Conservation (phyloP, 495 filamentous ascomycete genomes). For the Wilcoxina mikolae region DNA sequence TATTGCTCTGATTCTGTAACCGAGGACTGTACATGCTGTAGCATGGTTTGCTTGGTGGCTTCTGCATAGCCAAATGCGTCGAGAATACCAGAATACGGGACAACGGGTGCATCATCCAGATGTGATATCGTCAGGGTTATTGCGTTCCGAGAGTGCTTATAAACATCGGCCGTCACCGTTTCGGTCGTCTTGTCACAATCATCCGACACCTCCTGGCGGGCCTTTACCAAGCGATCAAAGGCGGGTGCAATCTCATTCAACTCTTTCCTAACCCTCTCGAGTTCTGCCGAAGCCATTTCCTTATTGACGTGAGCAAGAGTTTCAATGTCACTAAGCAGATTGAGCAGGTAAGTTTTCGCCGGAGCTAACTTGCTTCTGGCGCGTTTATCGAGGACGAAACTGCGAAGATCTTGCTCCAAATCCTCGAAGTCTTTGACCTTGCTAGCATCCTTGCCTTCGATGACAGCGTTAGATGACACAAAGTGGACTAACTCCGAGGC, state of each 20-base stretch:
- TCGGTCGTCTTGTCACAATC: conserved; percentile 71
- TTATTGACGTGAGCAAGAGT: conserved; percentile 72
- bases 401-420: conserved; percentile 71
- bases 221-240: conserved; percentile 69
- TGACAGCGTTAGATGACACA: conserved; percentile 89
- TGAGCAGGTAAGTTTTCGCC: conserved; percentile 89
- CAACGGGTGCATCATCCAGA: conserved; percentile 59
- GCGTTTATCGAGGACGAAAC: conserved; percentile 92
- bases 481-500: conserved; percentile 88
- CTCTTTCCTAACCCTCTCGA: conserved; percentile 69
- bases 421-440: conserved; percentile 78
- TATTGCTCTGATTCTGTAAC: conserved; percentile 71
- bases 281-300: conserved; percentile 70
- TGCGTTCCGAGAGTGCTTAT: conserved; percentile 59
- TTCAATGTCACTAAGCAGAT: conserved; percentile 73
- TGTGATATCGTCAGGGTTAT: conserved; percentile 55
- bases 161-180: conserved; percentile 67
- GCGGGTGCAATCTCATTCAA: conserved; percentile 69
- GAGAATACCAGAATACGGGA: conserved; percentile 75
- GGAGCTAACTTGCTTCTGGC: conserved; percentile 90
- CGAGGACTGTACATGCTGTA: conserved; percentile 64
- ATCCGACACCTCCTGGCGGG: conserved; percentile 65
- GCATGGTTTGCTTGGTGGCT: conserved; percentile 79
- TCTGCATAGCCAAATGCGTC: conserved; percentile 84
- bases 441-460: conserved; percentile 79